Evolutionary conservation across 2,329 filamentous ascomycete genomes (phyloP), one percentile per base, ranked within the genome.

Genomic region (Clarireedia monteithiana): DNA sequence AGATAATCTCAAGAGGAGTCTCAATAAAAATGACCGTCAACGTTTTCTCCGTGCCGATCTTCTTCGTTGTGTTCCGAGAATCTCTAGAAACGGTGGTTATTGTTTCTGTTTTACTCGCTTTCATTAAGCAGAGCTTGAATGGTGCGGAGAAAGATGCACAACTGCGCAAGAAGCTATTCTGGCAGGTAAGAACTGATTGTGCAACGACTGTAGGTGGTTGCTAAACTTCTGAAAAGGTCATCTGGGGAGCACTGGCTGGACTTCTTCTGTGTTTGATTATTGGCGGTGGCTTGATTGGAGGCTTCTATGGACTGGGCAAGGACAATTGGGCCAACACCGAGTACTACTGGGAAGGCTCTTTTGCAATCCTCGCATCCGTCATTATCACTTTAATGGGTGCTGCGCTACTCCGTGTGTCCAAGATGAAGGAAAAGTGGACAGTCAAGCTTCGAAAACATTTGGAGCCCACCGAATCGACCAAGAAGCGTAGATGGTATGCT

Each of bases 41-140:
- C 68, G 83, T 91, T 57, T 91, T 91, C 70, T 81, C 86, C 60
- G 83, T 90, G 23, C 87, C 86, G 62, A 82, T 95, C 55, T 95
- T 95, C 75, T 91, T 96, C 75, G 88, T 96, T 70, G 85, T 89
- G 73, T 94, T 95, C 70, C 84, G 91, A 67, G 91, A 95, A 74
- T 83, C 84, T 44, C 75, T 95, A 48, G 90, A 95, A 75, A 88
- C 86, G 0, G 85, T 81, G 66, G 90, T 95, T 67, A 88, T 95
- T 64, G 83, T 95, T 60, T 92, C 90, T 0, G 86, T 95, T n/a
- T 76, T 95, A 36, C 80, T 95, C 42, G 83, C 89, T 23, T 95
- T 94, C 69, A 74, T 95, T 57, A 94, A 92, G 71, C 88, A 94
- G 70, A 88, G 86, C 3, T 79, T 95, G 39, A 76, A 75, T 58